Evolutionary conservation across 805 yeast species (phyloP), one percentile per base, ranked within the genome.

Genomic region (Saccharomycopsis malanga): DNA sequence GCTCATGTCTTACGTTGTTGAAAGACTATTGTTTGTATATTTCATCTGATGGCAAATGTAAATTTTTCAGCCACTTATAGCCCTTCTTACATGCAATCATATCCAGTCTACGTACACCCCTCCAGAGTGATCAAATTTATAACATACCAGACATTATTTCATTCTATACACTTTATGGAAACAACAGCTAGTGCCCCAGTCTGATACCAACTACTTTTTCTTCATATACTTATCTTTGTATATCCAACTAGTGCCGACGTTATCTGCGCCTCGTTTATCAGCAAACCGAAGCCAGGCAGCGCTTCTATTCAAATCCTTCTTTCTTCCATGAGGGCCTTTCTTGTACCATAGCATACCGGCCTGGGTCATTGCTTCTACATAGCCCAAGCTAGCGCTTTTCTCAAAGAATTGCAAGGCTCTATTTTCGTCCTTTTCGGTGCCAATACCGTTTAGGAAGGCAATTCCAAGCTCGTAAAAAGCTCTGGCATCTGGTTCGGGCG

Each of bases 171-270:
- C n/a, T n/a, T n/a, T n/a, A n/a, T n/a, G n/a, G n/a, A n/a, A n/a
- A n/a, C n/a, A n/a, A n/a, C n/a, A n/a, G n/a, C n/a, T n/a, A n/a
- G n/a, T n/a, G n/a, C n/a, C n/a, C n/a, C n/a, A n/a, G n/a, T n/a
- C n/a, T n/a, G n/a, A n/a, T n/a, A n/a, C n/a, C 30, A 27, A 27
- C 12, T 12, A 27, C 30, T 48, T 44, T 24, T 41, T 44, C 36
- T 61, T 57, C 64, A 68, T 60, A 57, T 83, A 83, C 65, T 82
- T 83, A 40, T 76, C 77, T 61, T 81, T 83, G 64, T 81, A 77
- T 30, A 83, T 81, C 91, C 91, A 83, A 50, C 79, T 75, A 48
- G 81, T 78, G 0, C 88, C 89, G 22, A 79, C 73, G 46, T 79
- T 63, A 53, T 70, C 73, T 20, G 73, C 73, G 3, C 88, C 88